Evolutionary conservation across 1,139 yeast species (phyloP).

Genomic region (Candida tropicalis): DNA sequence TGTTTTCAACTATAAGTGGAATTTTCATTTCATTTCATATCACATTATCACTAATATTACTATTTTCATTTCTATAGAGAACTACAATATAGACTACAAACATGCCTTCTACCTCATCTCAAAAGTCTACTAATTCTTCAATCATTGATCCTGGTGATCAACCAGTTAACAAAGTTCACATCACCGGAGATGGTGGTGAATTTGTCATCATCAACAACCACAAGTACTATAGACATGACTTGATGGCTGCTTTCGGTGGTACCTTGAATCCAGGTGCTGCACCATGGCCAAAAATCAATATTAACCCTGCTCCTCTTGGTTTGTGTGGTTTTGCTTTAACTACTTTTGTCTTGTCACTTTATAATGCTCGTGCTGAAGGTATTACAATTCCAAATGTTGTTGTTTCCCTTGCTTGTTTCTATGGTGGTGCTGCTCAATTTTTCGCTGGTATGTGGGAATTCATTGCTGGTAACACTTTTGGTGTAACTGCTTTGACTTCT

Average conservation of each 20-base stretch:
- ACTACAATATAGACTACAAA: background rate
- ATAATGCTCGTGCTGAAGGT: constrained; percentile 43
- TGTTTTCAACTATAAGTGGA: too few species aligned
- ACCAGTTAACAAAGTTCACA: constrained; percentile 21
- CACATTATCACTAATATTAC: too few species aligned
- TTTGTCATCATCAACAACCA: constrained; percentile 26
- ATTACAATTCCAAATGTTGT: constrained; percentile 37
- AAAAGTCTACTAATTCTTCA: constrained; percentile 10
- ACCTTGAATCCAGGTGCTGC: constrained; percentile 37
- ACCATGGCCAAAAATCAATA: constrained; percentile 29
- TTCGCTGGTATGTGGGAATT: constrained; percentile 70
- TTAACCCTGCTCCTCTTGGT: constrained; percentile 19
- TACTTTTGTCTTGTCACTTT: constrained; percentile 50
- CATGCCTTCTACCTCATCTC: constrained; percentile 14
- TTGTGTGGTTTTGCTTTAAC: constrained; percentile 55
- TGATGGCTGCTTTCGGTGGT: constrained; percentile 44
- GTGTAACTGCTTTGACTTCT: constrained; percentile 64
- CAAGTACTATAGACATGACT: constrained; percentile 32
- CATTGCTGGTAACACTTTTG: constrained; percentile 65
- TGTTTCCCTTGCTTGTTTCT: constrained; percentile 46
- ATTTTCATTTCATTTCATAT: too few species aligned
- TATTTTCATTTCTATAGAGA: too few species aligned
- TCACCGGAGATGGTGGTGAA: constrained; percentile 26
- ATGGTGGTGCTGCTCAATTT: constrained; percentile 66
- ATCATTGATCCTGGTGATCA: constrained; percentile 13